Conservation (phyloP, 2,329 filamentous ascomycete species). For the Colletotrichum sp. region DNA sequence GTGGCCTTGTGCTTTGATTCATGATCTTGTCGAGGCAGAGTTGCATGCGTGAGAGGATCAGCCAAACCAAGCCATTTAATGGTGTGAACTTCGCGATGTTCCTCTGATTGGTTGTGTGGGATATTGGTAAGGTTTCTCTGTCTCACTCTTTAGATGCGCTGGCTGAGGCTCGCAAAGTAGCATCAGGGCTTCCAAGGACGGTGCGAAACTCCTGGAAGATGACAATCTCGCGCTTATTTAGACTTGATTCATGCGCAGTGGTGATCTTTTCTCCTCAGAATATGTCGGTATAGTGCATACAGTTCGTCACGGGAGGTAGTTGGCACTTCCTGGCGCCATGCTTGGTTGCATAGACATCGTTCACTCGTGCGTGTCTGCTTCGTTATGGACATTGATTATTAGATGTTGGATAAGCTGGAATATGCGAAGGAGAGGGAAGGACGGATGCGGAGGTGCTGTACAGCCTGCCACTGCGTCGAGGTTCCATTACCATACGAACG, state of each 20-base stretch:
- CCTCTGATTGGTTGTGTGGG: background rate
- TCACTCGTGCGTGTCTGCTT: background rate
- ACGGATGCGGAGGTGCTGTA: background rate
- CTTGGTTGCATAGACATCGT: background rate
- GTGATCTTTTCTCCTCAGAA: background rate
- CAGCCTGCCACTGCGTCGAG: background rate
- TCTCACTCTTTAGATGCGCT: background rate
- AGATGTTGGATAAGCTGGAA: background rate
- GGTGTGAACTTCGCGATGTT: background rate
- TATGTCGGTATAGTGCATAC: too few relatives aligned
- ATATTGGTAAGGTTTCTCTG: background rate
- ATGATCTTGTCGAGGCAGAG: background rate
- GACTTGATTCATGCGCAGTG: background rate
- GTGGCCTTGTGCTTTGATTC: background rate
- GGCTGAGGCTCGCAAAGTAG: background rate
- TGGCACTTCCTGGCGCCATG: background rate
- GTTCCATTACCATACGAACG: too few relatives aligned
- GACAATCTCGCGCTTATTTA: background rate
- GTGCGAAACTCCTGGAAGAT: background rate
- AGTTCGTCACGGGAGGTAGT: too few relatives aligned
- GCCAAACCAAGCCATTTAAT: background rate
- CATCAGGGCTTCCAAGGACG: background rate
- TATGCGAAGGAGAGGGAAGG: background rate
- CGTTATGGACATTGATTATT: rapidly evolving
- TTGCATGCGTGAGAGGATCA: background rate